These are phyloP conservation scores for Phytopythium vexans DNA, from an alignment of 352 stramenopile species.

Conservation along the genomic window DNA sequence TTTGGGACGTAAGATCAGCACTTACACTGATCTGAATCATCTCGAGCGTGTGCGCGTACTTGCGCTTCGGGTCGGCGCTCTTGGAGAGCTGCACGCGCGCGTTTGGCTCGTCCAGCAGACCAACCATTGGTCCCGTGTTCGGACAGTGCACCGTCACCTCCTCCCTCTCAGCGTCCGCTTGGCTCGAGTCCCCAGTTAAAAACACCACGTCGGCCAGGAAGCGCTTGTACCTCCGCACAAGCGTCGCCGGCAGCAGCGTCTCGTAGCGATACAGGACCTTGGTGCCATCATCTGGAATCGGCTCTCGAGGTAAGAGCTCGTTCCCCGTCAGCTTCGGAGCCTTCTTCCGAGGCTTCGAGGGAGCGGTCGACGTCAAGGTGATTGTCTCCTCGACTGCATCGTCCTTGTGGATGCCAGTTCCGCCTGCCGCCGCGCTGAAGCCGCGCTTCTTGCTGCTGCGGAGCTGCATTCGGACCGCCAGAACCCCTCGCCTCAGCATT, in stretches of 20 bases:
- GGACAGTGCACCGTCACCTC: conserved; percentile 79
- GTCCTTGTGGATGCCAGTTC: not conserved
- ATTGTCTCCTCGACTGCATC: not conserved
- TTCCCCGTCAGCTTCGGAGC: not conserved
- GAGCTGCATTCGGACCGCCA: conserved; percentile 27
- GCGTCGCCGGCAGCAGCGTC: conserved; percentile 43
- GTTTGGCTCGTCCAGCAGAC: conserved; percentile 62
- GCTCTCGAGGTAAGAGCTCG: not conserved
- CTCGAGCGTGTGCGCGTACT: conserved; percentile 83
- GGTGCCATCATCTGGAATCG: conserved; percentile 2
- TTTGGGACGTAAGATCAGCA: conserved; percentile 1
- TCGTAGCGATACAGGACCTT: conserved; percentile 53
- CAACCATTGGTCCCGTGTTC: conserved; percentile 82
- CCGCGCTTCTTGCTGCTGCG: conserved; percentile 31
- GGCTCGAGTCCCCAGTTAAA: not conserved
- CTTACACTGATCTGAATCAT: conserved; percentile 81
- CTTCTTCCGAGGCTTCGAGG: conserved; percentile 9
- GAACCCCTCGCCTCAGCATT: not conserved
- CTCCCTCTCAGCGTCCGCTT: conserved; percentile 3
- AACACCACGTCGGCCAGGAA: conserved; percentile 82
- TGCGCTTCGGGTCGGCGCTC: conserved; percentile 70
- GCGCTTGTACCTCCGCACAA: conserved; percentile 79
- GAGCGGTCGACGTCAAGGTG: not conserved
- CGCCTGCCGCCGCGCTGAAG: conserved; percentile 10
- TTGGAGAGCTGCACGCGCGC: conserved; percentile 75